phyloP scores from a whole-genome alignment of 2,329 filamentous ascomycete genomes.

The Mollisiaceae sp. region DNA sequence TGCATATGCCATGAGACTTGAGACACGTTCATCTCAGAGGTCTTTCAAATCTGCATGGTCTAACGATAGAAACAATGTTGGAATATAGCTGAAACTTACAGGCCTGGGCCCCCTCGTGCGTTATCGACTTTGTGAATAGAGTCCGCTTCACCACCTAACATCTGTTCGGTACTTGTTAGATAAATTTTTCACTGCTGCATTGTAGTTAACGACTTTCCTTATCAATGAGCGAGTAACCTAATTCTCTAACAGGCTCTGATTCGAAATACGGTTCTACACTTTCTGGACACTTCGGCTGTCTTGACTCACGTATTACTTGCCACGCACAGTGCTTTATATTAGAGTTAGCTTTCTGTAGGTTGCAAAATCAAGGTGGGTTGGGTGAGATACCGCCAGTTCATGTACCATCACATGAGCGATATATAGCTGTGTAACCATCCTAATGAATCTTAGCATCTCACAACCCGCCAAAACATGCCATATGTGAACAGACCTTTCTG shows the following conservation, averaged over 20 bases:
- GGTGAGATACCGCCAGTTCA: neutral
- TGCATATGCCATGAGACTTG: too few species aligned
- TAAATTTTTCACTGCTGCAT: neutral
- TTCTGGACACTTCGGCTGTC: neutral
- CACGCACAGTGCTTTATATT: neutral
- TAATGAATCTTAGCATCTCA: neutral
- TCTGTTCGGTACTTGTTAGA: neutral
- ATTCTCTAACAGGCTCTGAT: neutral
- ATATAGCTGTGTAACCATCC: neutral
- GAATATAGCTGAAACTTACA: neutral
- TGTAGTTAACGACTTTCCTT: neutral
- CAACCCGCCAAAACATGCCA: neutral
- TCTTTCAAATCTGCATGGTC: neutral
- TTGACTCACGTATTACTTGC: neutral
- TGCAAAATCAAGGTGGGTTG: too few species aligned
- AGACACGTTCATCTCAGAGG: too few species aligned
- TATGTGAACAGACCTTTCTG: neutral
- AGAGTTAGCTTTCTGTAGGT: neutral
- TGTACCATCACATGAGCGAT: neutral
- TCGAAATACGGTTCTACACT: neutral
- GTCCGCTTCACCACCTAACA: neutral
- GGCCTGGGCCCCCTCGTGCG: neutral
- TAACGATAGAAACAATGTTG: neutral
- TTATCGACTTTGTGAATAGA: neutral
- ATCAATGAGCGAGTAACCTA: slow-evolving; percentile 1